Evolutionary conservation across 208 protist genomes (phyloP), one percentile per base, ranked within the genome.

Genomic region (Trypanosoma brucei): DNA sequence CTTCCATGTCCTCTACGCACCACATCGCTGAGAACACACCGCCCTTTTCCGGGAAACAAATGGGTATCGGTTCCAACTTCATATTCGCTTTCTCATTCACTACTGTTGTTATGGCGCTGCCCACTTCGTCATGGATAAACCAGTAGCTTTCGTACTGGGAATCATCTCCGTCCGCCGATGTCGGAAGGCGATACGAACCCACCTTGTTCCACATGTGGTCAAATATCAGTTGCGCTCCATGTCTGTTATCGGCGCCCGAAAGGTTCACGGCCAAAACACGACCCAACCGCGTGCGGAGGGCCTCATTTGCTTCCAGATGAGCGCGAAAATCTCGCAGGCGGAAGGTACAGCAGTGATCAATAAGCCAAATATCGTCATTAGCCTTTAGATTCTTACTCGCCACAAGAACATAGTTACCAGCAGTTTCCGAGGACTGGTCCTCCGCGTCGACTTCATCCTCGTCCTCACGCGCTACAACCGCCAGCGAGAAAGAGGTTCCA

Each of bases 281-380:
- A n/a, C 65, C 67, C 8, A 81, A 50, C 2, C 75, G 75, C 22
- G 62, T 56, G 6, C 72, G 71, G 62, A 86, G 68, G 2, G 40
- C 36, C 30, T 59, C 60, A 55, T 78, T 71, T 40, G 62, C 55
- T 39, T 62, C 52, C 48, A 86, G 54, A 42, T 78, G 57, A 0
- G 8, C 36, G n/a, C 75, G 68, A 58, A 83, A 61, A 34, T 75
- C 70, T 13, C 63, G 70, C 9, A 75, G 56, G 38, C 46, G 56
- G 53, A 83, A 84, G 30, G 81, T 83, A 46, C 70, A 81, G 34
- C 70, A 78, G 65, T 81, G 77, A 55, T 83, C 77, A 0, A 87
- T 70, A 8, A 87, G 72, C 81, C 81, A 84, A 38, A 87, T 73
- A 55, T 83, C 75, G 14, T 65, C 68, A 35, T 64, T 66, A 5